Evolutionary conservation across 2,329 filamentous ascomycete species (phyloP).

Genomic region (Penicillium sp.): DNA sequence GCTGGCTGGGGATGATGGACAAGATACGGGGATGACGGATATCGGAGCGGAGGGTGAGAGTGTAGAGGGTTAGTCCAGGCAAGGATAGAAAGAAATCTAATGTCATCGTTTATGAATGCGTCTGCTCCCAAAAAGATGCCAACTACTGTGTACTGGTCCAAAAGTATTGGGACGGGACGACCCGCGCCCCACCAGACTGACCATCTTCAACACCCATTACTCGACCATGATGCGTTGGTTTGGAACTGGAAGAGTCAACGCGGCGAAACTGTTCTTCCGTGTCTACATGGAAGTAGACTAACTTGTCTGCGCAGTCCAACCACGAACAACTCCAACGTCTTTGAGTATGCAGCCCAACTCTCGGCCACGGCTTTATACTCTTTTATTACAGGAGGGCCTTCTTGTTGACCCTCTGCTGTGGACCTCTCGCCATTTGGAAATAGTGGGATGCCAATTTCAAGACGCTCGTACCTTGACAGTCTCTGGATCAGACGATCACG

Average conservation of each 20-base stretch:
- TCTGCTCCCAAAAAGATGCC: no score
- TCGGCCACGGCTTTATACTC: background rate
- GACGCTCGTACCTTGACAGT: background rate
- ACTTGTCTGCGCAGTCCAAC: background rate
- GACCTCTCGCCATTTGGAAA: background rate
- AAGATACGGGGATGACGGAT: slow-evolving; percentile 38
- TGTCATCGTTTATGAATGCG: background rate
- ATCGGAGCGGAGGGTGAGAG: slow-evolving; percentile 25
- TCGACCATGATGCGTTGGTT: no score
- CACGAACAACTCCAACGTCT: background rate
- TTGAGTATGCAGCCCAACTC: background rate
- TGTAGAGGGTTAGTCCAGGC: slow-evolving; percentile 17
- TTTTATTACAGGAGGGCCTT: background rate
- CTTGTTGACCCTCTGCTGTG: background rate
- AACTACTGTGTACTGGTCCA: no score
- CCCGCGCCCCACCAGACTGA: no score
- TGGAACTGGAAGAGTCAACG: no score
- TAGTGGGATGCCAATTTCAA: background rate
- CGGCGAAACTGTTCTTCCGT: background rate
- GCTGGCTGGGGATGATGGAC: slow-evolving; percentile 47
- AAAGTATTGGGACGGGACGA: no score
- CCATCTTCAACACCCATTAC: no score
- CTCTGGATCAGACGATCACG: background rate
- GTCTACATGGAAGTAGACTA: background rate
- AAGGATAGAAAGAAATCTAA: slow-evolving; percentile 3